Percentiles rank a stretch among this genome's conserved stretches.
These are phyloP conservation scores for Chionographis japonica DNA, from an alignment of 106 monocot species.

Conservation along the genomic window DNA sequence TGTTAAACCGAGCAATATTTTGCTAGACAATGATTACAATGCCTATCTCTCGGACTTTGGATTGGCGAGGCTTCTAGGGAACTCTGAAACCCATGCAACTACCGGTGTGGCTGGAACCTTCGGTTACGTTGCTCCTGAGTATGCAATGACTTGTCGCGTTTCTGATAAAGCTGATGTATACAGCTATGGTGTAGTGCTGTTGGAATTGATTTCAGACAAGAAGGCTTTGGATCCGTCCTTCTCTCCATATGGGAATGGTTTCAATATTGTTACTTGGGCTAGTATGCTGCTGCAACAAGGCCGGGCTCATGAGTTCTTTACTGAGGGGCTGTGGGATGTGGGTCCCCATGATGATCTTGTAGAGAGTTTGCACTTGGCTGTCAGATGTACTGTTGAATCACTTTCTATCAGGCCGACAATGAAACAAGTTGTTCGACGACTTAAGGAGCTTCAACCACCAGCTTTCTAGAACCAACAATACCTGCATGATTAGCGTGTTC, in stretches of 20 bases:
- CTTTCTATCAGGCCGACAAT: conserved; percentile 15
- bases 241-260: conserved; percentile 77
- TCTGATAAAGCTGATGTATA: conserved; percentile 84
- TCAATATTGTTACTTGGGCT: conserved; percentile 77
- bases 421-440: conserved; percentile 35
- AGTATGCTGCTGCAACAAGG: conserved; percentile 36
- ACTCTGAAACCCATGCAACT: conserved; percentile 81
- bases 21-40: conserved; percentile 60
- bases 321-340: conserved; percentile 46
- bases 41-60: conserved; percentile 82
- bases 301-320: conserved; percentile 42
- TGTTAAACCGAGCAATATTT: conserved; percentile 78
- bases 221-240: conserved; percentile 77
- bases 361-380: conserved; percentile 30
- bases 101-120: conserved; percentile 75
- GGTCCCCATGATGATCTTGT: conserved; percentile 52
- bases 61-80: conserved; percentile 67
- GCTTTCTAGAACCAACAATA: conserved; percentile 14
- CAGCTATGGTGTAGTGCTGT: conserved; percentile 69
- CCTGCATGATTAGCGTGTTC: not conserved
- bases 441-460: conserved; percentile 42
- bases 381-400: conserved; percentile 34
- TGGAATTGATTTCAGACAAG: conserved; percentile 66
- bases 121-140: conserved; percentile 78
- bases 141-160: conserved; percentile 78